Evolutionary conservation across 768 basidiomycete genomes (phyloP).

Genomic region (Termitomyces sp.): DNA sequence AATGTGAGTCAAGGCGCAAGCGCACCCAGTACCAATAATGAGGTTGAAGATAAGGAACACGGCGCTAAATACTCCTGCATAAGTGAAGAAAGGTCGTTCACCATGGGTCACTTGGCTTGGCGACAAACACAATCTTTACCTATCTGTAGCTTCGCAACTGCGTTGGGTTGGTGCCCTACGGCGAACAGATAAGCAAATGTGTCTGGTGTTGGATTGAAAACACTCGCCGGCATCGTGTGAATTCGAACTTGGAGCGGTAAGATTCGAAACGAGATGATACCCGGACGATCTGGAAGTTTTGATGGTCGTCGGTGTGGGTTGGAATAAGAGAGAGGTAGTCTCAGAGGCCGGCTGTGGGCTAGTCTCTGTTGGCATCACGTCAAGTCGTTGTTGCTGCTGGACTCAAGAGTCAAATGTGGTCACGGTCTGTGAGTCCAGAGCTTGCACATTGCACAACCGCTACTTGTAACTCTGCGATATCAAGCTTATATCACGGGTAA

Average conservation of each 20-base stretch:
- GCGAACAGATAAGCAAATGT: neutral
- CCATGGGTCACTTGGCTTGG: neutral
- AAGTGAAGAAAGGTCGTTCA: neutral
- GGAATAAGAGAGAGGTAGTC: too few relatives aligned
- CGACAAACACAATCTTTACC: neutral
- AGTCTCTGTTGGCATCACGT: too few relatives aligned
- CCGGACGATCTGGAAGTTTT: neutral
- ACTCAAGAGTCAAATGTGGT: neutral
- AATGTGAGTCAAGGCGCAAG: neutral
- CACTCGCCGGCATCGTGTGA: too few relatives aligned
- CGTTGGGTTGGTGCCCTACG: neutral
- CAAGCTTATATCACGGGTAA: too few relatives aligned
- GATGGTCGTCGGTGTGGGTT: too few relatives aligned
- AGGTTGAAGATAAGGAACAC: conserved; percentile 71
- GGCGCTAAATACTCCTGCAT: conserved; percentile 47
- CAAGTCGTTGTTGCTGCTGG: neutral
- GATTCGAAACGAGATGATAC: neutral
- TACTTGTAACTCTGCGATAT: too few relatives aligned
- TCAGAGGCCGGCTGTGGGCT: too few relatives aligned
- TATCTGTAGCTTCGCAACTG: neutral
- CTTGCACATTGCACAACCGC: too few relatives aligned
- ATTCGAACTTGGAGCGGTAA: too few relatives aligned
- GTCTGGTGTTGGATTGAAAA: neutral
- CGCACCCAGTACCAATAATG: conserved; percentile 67
- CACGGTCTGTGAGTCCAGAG: too few relatives aligned